These are phyloP conservation scores for Debaryomyces fabryi DNA, from an alignment of 1,139 yeast genomes.

Conservation along the genomic window DNA sequence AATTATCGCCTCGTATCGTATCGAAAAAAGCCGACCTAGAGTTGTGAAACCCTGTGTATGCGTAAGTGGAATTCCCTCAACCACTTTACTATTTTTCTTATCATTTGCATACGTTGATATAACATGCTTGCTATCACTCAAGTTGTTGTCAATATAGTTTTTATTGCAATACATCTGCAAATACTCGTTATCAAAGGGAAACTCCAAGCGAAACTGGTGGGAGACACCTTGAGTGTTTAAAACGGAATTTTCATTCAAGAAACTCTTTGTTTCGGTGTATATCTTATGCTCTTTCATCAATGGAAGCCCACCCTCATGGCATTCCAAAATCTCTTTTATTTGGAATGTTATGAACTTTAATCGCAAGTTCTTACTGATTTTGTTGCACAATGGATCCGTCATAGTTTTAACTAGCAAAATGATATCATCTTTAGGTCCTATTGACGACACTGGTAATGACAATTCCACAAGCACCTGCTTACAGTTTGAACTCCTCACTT, in stretches of 20 bases:
- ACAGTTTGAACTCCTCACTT: constrained; percentile 41
- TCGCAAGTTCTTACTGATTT: constrained; percentile 38
- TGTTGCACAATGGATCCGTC: constrained; percentile 39
- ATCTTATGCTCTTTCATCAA: constrained; percentile 37
- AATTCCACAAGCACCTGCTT: constrained; percentile 46
- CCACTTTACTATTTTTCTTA: constrained; percentile 25
- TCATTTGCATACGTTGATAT: constrained; percentile 1
- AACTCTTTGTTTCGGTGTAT: constrained; percentile 31
- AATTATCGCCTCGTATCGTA: constrained; percentile 53
- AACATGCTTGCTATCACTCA: background rate
- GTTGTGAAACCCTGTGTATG: constrained; percentile 53
- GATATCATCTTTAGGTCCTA: constrained; percentile 54
- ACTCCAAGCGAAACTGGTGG: constrained; percentile 30
- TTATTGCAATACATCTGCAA: constrained; percentile 26
- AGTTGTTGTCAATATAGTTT: background rate
- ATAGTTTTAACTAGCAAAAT: constrained; percentile 39
- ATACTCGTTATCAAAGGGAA: constrained; percentile 44
- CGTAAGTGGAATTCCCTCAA: constrained; percentile 47
- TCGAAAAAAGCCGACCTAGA: constrained; percentile 53
- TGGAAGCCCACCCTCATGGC: constrained; percentile 53
- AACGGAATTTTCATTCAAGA: constrained; percentile 21
- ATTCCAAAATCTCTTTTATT: constrained; percentile 52
- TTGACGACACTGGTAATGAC: constrained; percentile 46
- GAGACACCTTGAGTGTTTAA: constrained; percentile 37
- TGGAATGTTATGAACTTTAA: constrained; percentile 52